Evolutionary conservation across 257 asterid genomes (phyloP), one percentile per base, ranked within the genome.

Genomic region (Cinchona pubescens): DNA sequence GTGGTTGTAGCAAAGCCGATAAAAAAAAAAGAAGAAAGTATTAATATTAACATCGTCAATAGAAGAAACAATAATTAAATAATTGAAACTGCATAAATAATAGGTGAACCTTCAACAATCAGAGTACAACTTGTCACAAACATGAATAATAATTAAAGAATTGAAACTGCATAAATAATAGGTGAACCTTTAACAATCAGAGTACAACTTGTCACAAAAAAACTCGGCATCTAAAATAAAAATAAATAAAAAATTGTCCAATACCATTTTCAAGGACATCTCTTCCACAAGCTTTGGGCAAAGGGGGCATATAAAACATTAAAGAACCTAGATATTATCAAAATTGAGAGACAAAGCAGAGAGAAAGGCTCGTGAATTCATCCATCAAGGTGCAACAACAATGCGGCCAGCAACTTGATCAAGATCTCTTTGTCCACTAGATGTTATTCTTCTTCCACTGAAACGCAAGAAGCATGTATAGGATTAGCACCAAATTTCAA

Each of bases 321-420:
- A 68, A 48, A 37, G 45, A 37, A 27, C 72, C 76, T 77, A 77
- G 29, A 62, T 71, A 42, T 71, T 35, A 77, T 61, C 81, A 77
- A 77, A 77, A 77, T 48, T 71, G 76, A 71, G 48, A 48, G 49
- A 27, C 15, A 63, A 60, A 23, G 64, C 58, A 59, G 43, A 1
- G 30, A 34, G 18, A 1, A 42, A 34, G 18, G 63, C 35, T 48
- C 48, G 16, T 46, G 43, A 76, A 70, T 56, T 64, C 66, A 64
- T 70, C 79, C 71, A 81, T 68, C 79, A 83, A 74, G 83, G 81
- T 13, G 93, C 88, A 65, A 86, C 91, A 9, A 71, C 92, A 70
- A 92, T 85, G 56, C 88, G 85, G 27, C 96, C 96, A 23, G 96
- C 96, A 74, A 92, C 97, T 82, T 92, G 96, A 72, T 92, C 97